Percentiles rank a stretch among this genome's conserved stretches.
Evolutionary conservation across 352 stramenopile species (phyloP).

Genomic region (Phytophthora cactorum): DNA sequence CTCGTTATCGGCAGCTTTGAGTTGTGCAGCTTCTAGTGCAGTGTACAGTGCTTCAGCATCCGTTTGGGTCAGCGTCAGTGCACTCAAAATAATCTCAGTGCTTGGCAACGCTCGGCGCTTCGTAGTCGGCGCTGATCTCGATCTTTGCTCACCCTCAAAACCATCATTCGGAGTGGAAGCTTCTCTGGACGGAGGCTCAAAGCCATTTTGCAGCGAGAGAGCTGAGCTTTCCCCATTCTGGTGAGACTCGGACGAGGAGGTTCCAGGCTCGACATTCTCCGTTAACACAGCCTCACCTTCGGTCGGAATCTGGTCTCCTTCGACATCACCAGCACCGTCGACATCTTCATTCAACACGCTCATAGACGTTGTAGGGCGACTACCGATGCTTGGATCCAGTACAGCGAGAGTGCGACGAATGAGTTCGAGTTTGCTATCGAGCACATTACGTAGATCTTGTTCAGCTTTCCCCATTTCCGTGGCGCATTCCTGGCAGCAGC

Average conservation of each 20-base stretch:
- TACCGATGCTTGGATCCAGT: constrained; percentile 33
- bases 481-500: constrained; percentile 80
- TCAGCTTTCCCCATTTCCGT: constrained; percentile 75
- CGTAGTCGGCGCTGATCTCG: constrained; percentile 9
- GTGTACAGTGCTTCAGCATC: constrained; percentile 84
- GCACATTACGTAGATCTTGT: constrained; percentile 62
- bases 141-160: constrained; percentile 25
- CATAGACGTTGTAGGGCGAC: constrained; percentile 5
- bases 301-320: neutral
- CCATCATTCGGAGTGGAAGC: constrained; percentile 4
- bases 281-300: neutral
- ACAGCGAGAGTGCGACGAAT: constrained; percentile 56
- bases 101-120: constrained; percentile 22
- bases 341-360: constrained; percentile 15
- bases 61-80: constrained; percentile 63
- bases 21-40: constrained; percentile 64
- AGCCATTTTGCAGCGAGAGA: constrained; percentile 7
- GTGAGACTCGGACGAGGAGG: constrained; percentile 2
- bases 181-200: constrained; percentile 12
- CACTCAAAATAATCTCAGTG: constrained; percentile 49
- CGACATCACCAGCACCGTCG: constrained; percentile 2
- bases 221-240: constrained; percentile 17
- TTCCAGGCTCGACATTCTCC: constrained; percentile 5
- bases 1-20: constrained; percentile 63
- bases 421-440: constrained; percentile 69